Evolutionary conservation across 495 filamentous ascomycete genomes (phyloP).

Genomic region (Aspergillus ostianus): DNA sequence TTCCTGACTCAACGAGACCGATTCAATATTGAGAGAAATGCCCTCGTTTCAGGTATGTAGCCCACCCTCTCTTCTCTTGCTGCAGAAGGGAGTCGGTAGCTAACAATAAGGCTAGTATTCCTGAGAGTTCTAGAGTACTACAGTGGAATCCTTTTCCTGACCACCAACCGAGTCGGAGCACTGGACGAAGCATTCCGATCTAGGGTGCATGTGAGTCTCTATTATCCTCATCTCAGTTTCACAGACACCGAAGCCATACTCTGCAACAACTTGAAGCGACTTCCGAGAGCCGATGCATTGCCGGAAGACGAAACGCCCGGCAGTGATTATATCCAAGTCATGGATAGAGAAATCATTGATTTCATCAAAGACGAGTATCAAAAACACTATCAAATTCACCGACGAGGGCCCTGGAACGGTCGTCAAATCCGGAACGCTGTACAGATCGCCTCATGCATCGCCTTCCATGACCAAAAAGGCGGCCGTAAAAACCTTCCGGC

Average conservation of each 20-base stretch:
- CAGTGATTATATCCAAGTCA: background rate
- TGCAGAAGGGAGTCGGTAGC: background rate
- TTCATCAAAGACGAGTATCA: background rate
- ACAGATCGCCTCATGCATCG: background rate
- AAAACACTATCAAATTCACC: background rate
- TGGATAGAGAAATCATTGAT: background rate
- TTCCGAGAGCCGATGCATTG: background rate
- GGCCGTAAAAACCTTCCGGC: background rate
- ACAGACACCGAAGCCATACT: background rate
- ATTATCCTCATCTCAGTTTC: background rate
- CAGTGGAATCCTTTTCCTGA: slow-evolving; percentile 5
- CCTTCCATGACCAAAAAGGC: too few species aligned
- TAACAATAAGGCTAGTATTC: background rate
- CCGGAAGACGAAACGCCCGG: background rate
- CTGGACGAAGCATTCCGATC: slow-evolving; percentile 8
- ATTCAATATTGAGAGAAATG: background rate
- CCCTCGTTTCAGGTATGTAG: background rate
- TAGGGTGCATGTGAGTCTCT: slow-evolving; percentile 1
- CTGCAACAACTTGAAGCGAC: background rate
- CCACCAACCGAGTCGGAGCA: slow-evolving; percentile 7
- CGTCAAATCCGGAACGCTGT: slow-evolving; percentile 4
- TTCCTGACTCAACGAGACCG: slow-evolving; percentile 3
- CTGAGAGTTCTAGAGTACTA: slow-evolving; percentile 8
- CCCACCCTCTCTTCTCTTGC: background rate
- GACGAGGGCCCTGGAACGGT: slow-evolving; percentile 3